Evolutionary conservation across 2,329 filamentous ascomycete genomes (phyloP).

Genomic region (Stagonosporopsis cucurbitacearum): DNA sequence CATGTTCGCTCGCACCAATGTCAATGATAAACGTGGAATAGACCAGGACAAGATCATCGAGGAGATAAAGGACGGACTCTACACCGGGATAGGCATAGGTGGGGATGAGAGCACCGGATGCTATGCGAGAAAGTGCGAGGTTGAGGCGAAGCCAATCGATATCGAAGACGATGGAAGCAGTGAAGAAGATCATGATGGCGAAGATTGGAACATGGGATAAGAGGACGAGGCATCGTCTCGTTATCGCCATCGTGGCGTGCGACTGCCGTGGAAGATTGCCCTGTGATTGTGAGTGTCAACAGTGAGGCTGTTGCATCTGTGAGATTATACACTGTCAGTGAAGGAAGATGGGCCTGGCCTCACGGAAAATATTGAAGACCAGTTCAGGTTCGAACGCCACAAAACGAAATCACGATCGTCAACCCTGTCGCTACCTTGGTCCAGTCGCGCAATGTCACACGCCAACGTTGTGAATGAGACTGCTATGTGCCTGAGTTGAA

Average conservation of each 20-base stretch:
- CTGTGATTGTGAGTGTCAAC: neutral
- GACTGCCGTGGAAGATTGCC: no score
- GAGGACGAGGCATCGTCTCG: neutral
- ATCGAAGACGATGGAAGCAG: conserved; percentile 31
- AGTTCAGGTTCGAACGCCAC: no score
- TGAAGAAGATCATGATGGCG: conserved; percentile 22
- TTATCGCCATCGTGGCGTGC: neutral
- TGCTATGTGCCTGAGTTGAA: no score
- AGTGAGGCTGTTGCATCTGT: neutral
- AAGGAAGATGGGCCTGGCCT: no score
- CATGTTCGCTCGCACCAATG: conserved; percentile 22
- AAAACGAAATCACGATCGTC: no score
- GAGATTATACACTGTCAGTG: no score
- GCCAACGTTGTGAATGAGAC: no score
- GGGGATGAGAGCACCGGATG: conserved; percentile 22
- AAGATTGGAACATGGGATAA: conserved; percentile 17
- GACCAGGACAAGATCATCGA: conserved; percentile 36
- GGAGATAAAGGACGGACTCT: conserved; percentile 28
- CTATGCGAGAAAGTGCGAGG: conserved; percentile 34
- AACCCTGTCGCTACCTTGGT: no score
- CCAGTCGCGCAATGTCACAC: no score
- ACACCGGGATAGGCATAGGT: conserved; percentile 31
- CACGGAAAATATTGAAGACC: no score
- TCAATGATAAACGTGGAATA: conserved; percentile 22
- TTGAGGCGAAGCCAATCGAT: conserved; percentile 32